phyloP scores from a whole-genome alignment of 2,329 filamentous ascomycete genomes.

The Didymella segeticola region DNA sequence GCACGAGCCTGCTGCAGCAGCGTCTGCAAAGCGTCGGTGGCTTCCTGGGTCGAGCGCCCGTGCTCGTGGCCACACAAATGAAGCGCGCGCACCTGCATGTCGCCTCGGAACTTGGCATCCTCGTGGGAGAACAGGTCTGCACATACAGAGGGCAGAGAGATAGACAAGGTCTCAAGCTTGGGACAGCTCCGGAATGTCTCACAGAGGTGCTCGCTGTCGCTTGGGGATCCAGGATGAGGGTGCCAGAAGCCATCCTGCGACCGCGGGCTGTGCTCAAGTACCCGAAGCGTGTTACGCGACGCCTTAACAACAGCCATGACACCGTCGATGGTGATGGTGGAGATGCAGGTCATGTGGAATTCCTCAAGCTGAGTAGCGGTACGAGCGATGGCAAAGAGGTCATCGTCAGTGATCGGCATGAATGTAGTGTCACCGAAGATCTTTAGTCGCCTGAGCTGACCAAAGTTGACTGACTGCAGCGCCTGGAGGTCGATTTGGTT shows the following conservation, averaged over 20 bases:
- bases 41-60: slow-evolving; percentile 44
- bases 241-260: slow-evolving; percentile 60
- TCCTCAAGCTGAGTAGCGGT: slow-evolving; percentile 60
- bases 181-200: slow-evolving; percentile 55
- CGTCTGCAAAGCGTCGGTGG: slow-evolving; percentile 47
- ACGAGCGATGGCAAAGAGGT: slow-evolving; percentile 58
- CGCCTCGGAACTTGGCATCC: slow-evolving; percentile 54
- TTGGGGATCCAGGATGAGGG: slow-evolving; percentile 55
- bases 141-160: slow-evolving; percentile 58
- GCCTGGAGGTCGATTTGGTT: slow-evolving; percentile 54
- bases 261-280: slow-evolving; percentile 62
- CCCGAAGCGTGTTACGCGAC: slow-evolving; percentile 56
- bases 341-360: slow-evolving; percentile 61
- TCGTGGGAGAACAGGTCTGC: slow-evolving; percentile 55
- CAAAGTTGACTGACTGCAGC: slow-evolving; percentile 58
- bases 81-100: slow-evolving; percentile 58
- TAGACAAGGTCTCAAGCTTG: slow-evolving; percentile 56
- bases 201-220: slow-evolving; percentile 57
- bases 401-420: slow-evolving; percentile 59
- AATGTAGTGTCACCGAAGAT: slow-evolving; percentile 62
- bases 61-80: slow-evolving; percentile 54
- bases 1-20: slow-evolving; percentile 51
- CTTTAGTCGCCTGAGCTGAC: slow-evolving; percentile 58
- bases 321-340: slow-evolving; percentile 60
- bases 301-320: slow-evolving; percentile 61